These are phyloP conservation scores for Clitocybe nebularis DNA, from an alignment of 1,284 basidiomycete species.

Conservation along the genomic window DNA sequence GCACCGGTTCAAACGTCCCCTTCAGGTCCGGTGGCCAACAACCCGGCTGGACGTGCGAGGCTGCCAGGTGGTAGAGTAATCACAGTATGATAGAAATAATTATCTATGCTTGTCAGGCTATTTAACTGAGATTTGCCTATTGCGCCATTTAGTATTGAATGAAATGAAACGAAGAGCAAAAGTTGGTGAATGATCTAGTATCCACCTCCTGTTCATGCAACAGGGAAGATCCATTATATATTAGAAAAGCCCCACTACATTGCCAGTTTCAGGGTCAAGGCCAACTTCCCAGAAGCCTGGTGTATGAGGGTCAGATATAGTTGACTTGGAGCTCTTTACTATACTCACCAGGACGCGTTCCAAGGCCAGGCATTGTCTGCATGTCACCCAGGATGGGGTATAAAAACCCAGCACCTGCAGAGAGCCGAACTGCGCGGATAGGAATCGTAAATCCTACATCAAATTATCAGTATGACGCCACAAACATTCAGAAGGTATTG, in stretches of 20 bases:
- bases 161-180: neutral
- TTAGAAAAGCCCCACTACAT: constrained; percentile 75
- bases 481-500: constrained; percentile 15
- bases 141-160: neutral
- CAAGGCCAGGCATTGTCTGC: constrained; percentile 97
- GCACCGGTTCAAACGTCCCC: constrained; percentile 29
- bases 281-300: constrained; percentile 83
- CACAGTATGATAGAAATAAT: too few species aligned
- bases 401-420: constrained; percentile 94
- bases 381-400: constrained; percentile 94
- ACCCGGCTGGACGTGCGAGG: constrained; percentile 25
- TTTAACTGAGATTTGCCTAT: too few species aligned
- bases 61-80: constrained; percentile 42
- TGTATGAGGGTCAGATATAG: constrained; percentile 13
- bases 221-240: neutral
- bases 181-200: neutral
- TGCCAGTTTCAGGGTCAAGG: constrained; percentile 69
- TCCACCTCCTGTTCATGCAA: too few species aligned
- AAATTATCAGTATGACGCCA: constrained; percentile 5
- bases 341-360: constrained; percentile 83
- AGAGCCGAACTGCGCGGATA: constrained; percentile 85
- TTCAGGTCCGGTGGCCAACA: neutral
- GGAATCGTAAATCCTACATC: constrained; percentile 83
- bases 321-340: too few species aligned
- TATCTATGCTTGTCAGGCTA: too few species aligned